These are phyloP conservation scores for Melaleuca quinquenervia DNA, from an alignment of 345 rosid genomes.

Conservation along the genomic window DNA sequence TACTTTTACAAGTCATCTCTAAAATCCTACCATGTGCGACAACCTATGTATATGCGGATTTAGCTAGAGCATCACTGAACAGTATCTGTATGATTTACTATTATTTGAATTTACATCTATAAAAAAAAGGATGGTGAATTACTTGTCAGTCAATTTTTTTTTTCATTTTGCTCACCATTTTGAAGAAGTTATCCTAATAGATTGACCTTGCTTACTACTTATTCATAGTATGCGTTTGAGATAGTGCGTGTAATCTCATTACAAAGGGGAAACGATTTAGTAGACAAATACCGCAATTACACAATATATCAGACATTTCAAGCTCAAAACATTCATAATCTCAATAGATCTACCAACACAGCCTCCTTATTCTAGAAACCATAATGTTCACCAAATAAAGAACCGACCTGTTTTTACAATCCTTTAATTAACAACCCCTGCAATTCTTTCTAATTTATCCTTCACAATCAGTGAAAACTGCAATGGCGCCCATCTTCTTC, in stretches of 20 bases:
- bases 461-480: conserved; percentile 5
- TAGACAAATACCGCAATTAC: background rate
- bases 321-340: background rate
- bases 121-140: too few species aligned
- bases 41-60: too few species aligned
- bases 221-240: background rate
- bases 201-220: background rate
- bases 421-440: background rate
- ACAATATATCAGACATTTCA: background rate
- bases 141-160: background rate
- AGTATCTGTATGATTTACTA: too few species aligned
- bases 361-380: background rate
- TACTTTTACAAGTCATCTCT: too few species aligned
- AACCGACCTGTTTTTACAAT: background rate
- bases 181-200: background rate
- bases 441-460: conserved; percentile 30
- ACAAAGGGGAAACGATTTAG: background rate
- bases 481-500: conserved; percentile 17
- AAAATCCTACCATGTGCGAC: too few species aligned
- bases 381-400: background rate
- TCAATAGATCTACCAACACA: background rate
- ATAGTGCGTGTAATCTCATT: background rate
- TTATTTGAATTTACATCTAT: too few species aligned
- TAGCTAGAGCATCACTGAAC: too few species aligned
- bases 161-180: background rate